A percentile compares a stretch with the other conserved stretches of the same genome.
phyloP scores from a whole-genome alignment of 345 rosid genomes.

The Geranium rotundifolium region DNA sequence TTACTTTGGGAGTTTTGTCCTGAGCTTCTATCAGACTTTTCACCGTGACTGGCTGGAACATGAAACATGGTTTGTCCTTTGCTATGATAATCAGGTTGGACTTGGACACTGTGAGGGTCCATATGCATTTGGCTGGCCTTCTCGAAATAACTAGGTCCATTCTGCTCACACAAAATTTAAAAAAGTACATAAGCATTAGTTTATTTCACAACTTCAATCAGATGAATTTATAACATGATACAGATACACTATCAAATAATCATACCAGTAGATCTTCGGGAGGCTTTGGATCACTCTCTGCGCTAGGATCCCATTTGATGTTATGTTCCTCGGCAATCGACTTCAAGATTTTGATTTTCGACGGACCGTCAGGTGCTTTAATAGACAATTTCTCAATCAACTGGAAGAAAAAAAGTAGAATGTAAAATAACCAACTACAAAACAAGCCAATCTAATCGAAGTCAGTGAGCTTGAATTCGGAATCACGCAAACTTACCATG shows the following conservation, averaged over 20 bases:
- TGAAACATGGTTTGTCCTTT: conserved; percentile 19
- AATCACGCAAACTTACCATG: conserved; percentile 34
- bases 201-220: neutral
- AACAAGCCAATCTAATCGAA: neutral
- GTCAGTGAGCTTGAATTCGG: too few species aligned
- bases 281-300: conserved; percentile 37
- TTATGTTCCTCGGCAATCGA: conserved; percentile 76
- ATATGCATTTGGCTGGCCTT: conserved; percentile 15
- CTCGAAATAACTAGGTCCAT: conserved; percentile 43
- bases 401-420: conserved; percentile 17
- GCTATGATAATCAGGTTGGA: conserved; percentile 9
- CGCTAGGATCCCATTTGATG: conserved; percentile 63
- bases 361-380: conserved; percentile 74
- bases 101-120: conserved; percentile 27
- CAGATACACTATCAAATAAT: neutral
- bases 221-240: neutral
- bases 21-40: conserved; percentile 18
- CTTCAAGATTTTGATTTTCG: conserved; percentile 56
- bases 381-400: conserved; percentile 73
- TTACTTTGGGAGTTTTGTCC: conserved; percentile 23
- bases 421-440: neutral
- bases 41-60: conserved; percentile 11
- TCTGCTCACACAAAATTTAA: conserved; percentile 31
- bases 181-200: neutral
- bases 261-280: conserved; percentile 50